Evolutionary conservation across 2,329 filamentous ascomycete species (phyloP), one percentile per base, ranked within the genome.

Genomic region (Penicillium sp.): DNA sequence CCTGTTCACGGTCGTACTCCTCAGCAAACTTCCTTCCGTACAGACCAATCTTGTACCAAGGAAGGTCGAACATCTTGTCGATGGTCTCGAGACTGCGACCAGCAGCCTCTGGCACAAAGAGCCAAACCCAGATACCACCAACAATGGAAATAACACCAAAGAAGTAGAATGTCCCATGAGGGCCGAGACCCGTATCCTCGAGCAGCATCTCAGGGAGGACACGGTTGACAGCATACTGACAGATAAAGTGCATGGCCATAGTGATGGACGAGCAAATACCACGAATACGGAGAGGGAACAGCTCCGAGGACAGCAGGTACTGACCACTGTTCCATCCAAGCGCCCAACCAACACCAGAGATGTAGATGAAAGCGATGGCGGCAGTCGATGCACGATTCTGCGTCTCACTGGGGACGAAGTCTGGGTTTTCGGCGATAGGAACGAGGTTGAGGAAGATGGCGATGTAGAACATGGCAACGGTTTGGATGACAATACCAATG

Each of bases 191-290:
- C 17, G 57, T 57, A 34, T 54, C n/a, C 12, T 48, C 41, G 39
- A 87, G 72, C 42, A 88, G 77, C 83, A 87, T 85, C 55, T 79
- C 77, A 2, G 84, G 84, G 0, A 87, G 80, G 2, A 84, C 83
- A 42, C 84, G 80, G 3, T 79, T 77, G 70, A 85, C 87, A 26
- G 83, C 84, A 63, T 85, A 88, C 66, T 87, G 83, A 65, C 85
- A 85, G 51, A 78, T 80, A 61, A 87, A 88, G 67, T 88, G 84
- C 48, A 87, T 77, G 1, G 80, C 83, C 84, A 88, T 88, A 48
- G 82, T 80, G 63, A 84, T 75, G 0, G 79, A 83, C 1, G 82
- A 83, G 28, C 81, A 79, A 4, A 87, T 68, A 12, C 83, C 83
- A 50, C 85, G 78, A 37, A 88, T 79, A 10, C 83, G 77, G 6